Evolutionary conservation across 176 grass and related monocot genomes (phyloP).

Genomic region (Musa beccarii): DNA sequence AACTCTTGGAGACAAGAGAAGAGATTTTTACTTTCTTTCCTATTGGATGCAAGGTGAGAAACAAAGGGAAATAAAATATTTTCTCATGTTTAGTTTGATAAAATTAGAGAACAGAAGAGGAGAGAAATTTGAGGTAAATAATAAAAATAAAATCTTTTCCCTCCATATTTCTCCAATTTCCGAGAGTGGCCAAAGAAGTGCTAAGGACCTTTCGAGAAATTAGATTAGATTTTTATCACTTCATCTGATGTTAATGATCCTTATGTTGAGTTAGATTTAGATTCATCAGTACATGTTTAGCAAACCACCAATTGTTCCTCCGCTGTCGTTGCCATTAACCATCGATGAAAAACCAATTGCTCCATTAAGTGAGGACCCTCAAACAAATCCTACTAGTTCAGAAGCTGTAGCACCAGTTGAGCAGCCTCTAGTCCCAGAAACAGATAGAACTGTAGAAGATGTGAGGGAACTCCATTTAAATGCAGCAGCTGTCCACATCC

Average conservation of each 20-base stretch:
- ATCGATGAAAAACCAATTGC: background rate
- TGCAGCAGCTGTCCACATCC: constrained; percentile 8
- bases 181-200: too few relatives aligned
- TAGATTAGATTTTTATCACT: background rate
- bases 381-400: constrained; percentile 17
- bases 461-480: constrained; percentile 4
- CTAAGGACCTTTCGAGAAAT: background rate
- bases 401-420: background rate
- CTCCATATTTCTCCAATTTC: too few relatives aligned
- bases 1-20: too few relatives aligned
- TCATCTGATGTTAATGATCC: background rate
- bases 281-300: constrained; percentile 79
- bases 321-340: constrained; percentile 11
- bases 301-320: constrained; percentile 60
- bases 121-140: too few relatives aligned
- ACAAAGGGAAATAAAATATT: too few relatives aligned
- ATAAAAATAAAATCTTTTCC: too few relatives aligned
- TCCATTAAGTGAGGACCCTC: background rate
- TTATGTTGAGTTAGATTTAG: constrained; percentile 47
- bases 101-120: too few relatives aligned
- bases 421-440: constrained; percentile 21
- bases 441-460: background rate
- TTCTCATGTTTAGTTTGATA: too few relatives aligned
- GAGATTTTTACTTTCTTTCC: too few relatives aligned
- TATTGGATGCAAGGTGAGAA: too few relatives aligned